Evolutionary conservation across 2,329 filamentous ascomycete species (phyloP).

Genomic region (Fusarium oxysporum): DNA sequence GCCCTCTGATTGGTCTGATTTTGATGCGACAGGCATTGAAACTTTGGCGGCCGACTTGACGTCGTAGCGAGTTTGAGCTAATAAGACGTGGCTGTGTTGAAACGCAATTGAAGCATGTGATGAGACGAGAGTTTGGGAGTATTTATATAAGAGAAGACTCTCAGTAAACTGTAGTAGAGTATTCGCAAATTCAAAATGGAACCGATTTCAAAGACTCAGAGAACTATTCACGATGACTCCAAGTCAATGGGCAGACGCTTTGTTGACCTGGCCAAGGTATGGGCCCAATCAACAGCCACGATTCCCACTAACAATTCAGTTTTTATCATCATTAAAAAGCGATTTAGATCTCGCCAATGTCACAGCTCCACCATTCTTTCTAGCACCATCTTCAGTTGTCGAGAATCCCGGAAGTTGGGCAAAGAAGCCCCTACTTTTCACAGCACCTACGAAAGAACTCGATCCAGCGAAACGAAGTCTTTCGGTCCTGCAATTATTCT

Average conservation of each 20-base stretch:
- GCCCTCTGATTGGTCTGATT: neutral
- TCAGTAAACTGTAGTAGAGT: fast-evolving
- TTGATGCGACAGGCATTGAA: neutral
- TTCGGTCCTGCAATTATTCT: constrained; percentile 60
- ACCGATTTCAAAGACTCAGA: constrained; percentile 11
- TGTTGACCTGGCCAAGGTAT: constrained; percentile 33
- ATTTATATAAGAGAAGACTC: neutral
- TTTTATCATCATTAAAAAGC: constrained; percentile 53
- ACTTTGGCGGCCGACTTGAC: neutral
- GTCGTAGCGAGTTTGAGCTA: neutral
- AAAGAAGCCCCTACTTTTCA: constrained; percentile 60
- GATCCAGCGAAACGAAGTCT: constrained; percentile 58
- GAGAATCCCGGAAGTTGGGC: constrained; percentile 65
- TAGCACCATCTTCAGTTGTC: constrained; percentile 61
- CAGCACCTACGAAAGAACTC: constrained; percentile 58
- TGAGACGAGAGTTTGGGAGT: neutral
- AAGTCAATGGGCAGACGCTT: constrained; percentile 33
- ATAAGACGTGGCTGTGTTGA: constrained; percentile 17
- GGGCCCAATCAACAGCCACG: neutral
- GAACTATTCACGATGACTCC: constrained; percentile 25
- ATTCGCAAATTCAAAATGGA: constrained; percentile 1
- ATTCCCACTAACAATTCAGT: constrained; percentile 11
- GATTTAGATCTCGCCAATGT: constrained; percentile 61
- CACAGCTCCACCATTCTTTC: constrained; percentile 62
- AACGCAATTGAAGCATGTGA: constrained; percentile 31